Percentiles rank a stretch among this genome's conserved stretches.
Evolutionary conservation across 1,284 basidiomycete genomes (phyloP).

Genomic region (Pascua guehoae): DNA sequence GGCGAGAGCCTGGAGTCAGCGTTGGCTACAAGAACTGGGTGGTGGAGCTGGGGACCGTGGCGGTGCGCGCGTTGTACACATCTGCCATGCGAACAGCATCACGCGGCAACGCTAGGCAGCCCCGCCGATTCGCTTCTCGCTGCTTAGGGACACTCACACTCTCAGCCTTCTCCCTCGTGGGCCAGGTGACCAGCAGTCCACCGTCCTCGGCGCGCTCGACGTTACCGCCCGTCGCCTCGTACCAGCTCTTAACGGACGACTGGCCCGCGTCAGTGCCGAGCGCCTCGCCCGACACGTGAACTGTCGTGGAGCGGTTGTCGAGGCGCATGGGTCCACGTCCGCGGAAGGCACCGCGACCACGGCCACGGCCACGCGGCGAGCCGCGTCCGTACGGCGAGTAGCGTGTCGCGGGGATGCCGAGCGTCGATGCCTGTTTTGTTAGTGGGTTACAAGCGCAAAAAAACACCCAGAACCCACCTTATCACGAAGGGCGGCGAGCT

Average conservation of each 20-base stretch:
- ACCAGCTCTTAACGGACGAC: slow-evolving; percentile 71
- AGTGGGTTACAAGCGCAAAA: slow-evolving; percentile 2
- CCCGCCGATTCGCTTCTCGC: too few relatives aligned
- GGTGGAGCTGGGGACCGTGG: too few relatives aligned
- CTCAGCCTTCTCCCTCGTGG: slow-evolving; percentile 43
- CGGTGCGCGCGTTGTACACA: too few relatives aligned
- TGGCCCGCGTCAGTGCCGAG: slow-evolving; percentile 47
- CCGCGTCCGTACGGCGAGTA: slow-evolving; percentile 63
- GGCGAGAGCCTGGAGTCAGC: slow-evolving; percentile 30
- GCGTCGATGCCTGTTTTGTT: slow-evolving; percentile 27
- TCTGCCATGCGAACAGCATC: too few relatives aligned
- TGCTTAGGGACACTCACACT: slow-evolving; percentile 35
- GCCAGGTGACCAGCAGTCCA: slow-evolving; percentile 35
- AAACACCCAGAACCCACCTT: slow-evolving; percentile 57
- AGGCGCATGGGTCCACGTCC: slow-evolving; percentile 64
- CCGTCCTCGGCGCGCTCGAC: slow-evolving; percentile 20
- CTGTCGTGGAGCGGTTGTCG: slow-evolving; percentile 81
- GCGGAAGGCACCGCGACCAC: slow-evolving; percentile 56
- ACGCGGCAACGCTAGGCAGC: too few relatives aligned
- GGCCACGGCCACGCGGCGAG: slow-evolving; percentile 53
- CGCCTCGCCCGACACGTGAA: slow-evolving; percentile 67
- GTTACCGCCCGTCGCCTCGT: slow-evolving; percentile 59
- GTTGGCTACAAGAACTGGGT: neutral
- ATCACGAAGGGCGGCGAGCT: slow-evolving; percentile 37
- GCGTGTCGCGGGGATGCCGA: slow-evolving; percentile 39